Evolutionary conservation across 495 filamentous ascomycete genomes (phyloP).

Genomic region (Xylaria cubensis): DNA sequence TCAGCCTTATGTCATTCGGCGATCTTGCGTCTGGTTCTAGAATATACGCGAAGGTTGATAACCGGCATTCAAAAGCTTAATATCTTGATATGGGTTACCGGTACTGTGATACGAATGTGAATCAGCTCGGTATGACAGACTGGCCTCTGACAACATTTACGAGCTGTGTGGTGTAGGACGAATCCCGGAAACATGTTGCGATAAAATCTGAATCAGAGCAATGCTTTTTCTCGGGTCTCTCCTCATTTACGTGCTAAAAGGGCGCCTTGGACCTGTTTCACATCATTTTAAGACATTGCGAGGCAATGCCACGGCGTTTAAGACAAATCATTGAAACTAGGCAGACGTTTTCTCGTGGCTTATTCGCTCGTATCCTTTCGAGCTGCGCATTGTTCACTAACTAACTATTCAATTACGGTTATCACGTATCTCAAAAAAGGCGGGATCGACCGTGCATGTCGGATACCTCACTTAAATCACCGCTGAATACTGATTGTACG

Average conservation of each 20-base stretch:
- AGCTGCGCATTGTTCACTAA: not conserved
- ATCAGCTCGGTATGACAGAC: not conserved
- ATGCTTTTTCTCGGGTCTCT: not conserved
- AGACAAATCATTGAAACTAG: not conserved
- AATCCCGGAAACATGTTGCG: slow-evolving; percentile 1
- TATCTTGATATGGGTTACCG: not conserved
- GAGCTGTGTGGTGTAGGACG: not conserved
- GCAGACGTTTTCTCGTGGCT: not conserved
- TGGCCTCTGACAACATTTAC: no score
- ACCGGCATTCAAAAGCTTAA: not conserved
- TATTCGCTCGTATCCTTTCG: not conserved
- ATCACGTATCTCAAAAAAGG: not conserved
- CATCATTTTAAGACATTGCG: not conserved
- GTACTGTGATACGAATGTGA: not conserved
- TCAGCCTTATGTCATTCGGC: slow-evolving; percentile 13
- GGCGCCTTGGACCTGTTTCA: not conserved
- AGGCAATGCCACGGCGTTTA: not conserved
- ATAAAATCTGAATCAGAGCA: not conserved
- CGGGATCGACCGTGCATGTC: not conserved
- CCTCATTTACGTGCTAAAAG: not conserved
- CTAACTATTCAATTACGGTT: not conserved
- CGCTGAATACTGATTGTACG: not conserved
- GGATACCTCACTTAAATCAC: not conserved
- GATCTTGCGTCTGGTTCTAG: not conserved
- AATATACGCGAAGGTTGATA: not conserved